Evolutionary conservation across 2,329 filamentous ascomycete species (phyloP), one percentile per base, ranked within the genome.

Genomic region (Penicillium verrucosum): DNA sequence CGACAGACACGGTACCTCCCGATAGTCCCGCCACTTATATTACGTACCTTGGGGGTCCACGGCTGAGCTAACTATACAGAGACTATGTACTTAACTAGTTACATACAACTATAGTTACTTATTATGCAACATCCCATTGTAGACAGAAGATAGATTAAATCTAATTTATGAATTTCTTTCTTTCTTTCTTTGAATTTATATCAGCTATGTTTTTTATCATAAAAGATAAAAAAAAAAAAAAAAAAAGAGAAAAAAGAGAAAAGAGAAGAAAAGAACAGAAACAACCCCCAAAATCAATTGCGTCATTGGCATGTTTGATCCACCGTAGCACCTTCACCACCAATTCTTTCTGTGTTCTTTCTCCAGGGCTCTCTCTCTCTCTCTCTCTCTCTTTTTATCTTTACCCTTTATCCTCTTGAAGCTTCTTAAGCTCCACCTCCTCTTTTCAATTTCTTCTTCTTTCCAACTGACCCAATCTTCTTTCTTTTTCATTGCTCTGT

Each of bases 1-100:
- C 62, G 59, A 59, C 50, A 40, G 42, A 52, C 51, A 62, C 64
- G 64, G 62, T 65, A 60, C 61, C 59, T 65, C 53, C 64, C 62
- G 64, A 65, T 43, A 41, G 56, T 48, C 47, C 54, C 54, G 51
- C 30, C 45, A 56, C 49, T 53, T 47, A 25, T 10, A 43, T 50
- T 54, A 42, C 52, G 46, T 43, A 50, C 42, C 38, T 36, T 25
- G 23, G 40, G 40, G 40, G 14, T 41, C 40, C 40, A 25, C 40
- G 23, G 40, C 4, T 16, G 3, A 42, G 23, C 40, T 27, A 37
- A 21, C 21, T 21, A 21, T 21, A 21, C n/a, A n/a, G n/a, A n/a
- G n/a, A n/a, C n/a, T n/a, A n/a, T n/a, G n/a, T n/a, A n/a, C n/a
- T n/a, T n/a, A n/a, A n/a, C n/a, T 21, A 21, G 3, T 3, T 21